Evolutionary conservation across 768 basidiomycete species (phyloP).

Genomic region (Tricholoma flavovirens): DNA sequence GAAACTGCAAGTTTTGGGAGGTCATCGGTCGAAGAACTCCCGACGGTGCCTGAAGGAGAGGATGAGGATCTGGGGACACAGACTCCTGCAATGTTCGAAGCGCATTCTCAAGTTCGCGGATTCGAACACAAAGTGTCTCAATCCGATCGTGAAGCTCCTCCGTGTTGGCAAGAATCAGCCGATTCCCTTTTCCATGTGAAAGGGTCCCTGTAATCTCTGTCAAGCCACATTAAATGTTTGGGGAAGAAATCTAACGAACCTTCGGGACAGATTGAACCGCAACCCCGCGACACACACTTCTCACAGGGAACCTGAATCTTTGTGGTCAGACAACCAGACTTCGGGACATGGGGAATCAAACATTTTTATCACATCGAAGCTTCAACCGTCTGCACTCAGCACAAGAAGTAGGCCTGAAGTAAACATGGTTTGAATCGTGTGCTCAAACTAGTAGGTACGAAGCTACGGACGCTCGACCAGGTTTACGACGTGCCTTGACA

Average conservation of each 20-base stretch:
- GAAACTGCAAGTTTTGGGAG: background rate
- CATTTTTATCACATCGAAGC: constrained; percentile 61
- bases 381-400: constrained; percentile 56
- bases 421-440: background rate
- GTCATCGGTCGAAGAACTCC: constrained; percentile 5
- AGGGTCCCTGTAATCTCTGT: constrained; percentile 39
- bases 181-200: constrained; percentile 56
- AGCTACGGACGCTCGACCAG: constrained; percentile 39
- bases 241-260: constrained; percentile 33
- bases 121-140: constrained; percentile 47
- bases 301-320: constrained; percentile 62
- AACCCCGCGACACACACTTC: constrained; percentile 71
- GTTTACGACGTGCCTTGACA: constrained; percentile 32
- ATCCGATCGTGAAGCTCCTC: constrained; percentile 67
- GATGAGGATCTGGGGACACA: constrained; percentile 45
- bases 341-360: constrained; percentile 19
- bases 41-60: constrained; percentile 29
- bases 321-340: constrained; percentile 1
- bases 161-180: constrained; percentile 60
- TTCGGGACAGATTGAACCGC: constrained; percentile 71
- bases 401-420: constrained; percentile 42
- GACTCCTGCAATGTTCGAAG: constrained; percentile 44
- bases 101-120: constrained; percentile 56
- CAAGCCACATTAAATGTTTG: background rate
- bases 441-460: background rate